Conservation (phyloP, 2,329 filamentous ascomycete genomes). For the Cadophora luteo-olivacea region DNA sequence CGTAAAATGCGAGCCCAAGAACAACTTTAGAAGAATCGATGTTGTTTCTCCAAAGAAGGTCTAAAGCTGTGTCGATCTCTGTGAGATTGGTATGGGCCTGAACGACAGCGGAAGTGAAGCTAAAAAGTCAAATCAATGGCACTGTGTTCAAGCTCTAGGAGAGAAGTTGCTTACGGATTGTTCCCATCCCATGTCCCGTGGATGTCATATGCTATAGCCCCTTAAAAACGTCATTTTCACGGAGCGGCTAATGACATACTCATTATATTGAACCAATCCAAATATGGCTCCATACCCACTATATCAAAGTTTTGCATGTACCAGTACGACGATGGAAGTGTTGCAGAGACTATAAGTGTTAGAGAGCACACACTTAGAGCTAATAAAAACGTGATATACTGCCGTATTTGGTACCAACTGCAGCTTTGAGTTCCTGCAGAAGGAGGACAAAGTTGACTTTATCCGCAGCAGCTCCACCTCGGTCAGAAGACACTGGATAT, state of each 20-base stretch:
- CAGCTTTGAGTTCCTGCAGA: conserved; percentile 26
- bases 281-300: conserved; percentile 27
- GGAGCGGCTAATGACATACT: too few species aligned
- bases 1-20: conserved; percentile 7
- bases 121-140: too few species aligned
- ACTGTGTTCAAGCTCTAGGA: too few species aligned
- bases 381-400: too few species aligned
- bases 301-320: conserved; percentile 45
- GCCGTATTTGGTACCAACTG: too few species aligned
- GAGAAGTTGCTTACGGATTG: too few species aligned
- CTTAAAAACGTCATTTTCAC: too few species aligned
- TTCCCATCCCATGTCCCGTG: conserved; percentile 44
- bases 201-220: too few species aligned
- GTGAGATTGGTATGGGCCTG: conserved; percentile 51
- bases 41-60: conserved; percentile 33
- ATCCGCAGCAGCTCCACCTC: conserved; percentile 47
- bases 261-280: conserved; percentile 38
- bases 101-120: too few species aligned
- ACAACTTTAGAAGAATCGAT: neutral
- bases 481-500: conserved; percentile 47
- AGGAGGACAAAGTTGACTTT: conserved; percentile 43
- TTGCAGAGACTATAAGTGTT: too few species aligned
- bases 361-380: too few species aligned
- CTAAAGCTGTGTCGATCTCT: conserved; percentile 45
- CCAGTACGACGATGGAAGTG: conserved; percentile 44